phyloP scores from a whole-genome alignment of 352 stramenopile species.

The Phytophthora cactorum region DNA sequence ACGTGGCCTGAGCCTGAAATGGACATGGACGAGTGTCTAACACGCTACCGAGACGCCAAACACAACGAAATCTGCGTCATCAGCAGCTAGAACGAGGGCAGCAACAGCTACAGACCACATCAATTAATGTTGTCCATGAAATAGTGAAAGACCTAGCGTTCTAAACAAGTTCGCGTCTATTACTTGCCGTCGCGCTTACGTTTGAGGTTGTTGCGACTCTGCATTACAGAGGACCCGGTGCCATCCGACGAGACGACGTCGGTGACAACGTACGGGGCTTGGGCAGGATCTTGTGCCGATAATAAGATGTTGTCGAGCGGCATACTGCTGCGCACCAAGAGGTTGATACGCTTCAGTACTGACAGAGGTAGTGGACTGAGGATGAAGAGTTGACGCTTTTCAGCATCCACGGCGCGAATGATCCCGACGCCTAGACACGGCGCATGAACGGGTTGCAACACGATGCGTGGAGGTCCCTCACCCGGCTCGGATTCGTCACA shows the following conservation, averaged over 20 bases:
- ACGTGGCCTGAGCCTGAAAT: constrained; percentile 31
- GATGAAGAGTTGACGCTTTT: constrained; percentile 63
- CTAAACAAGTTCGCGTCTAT: constrained; percentile 11
- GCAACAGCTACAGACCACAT: background rate
- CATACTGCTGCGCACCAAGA: constrained; percentile 76
- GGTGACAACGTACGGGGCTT: constrained; percentile 69
- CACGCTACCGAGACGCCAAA: constrained; percentile 46
- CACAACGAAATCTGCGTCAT: constrained; percentile 60
- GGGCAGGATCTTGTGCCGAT: constrained; percentile 44
- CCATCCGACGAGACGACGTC: constrained; percentile 77
- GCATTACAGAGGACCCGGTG: constrained; percentile 78
- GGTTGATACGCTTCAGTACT: constrained; percentile 67
- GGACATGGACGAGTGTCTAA: constrained; percentile 52
- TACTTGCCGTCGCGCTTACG: constrained; percentile 75
- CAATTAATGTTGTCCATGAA: background rate
- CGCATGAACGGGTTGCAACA: constrained; percentile 57
- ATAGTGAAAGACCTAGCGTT: constrained; percentile 17
- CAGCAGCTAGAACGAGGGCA: constrained; percentile 38
- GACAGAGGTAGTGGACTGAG: constrained; percentile 68
- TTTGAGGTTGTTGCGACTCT: constrained; percentile 90
- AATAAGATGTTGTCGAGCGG: constrained; percentile 63
- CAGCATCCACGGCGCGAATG: constrained; percentile 64
- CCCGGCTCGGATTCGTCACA: constrained; percentile 13
- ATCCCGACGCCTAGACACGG: constrained; percentile 76
- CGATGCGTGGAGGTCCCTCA: constrained; percentile 53